These are phyloP conservation scores for Ceraceosorus guamensis DNA, from an alignment of 1,284 basidiomycete species.

Conservation along the genomic window DNA sequence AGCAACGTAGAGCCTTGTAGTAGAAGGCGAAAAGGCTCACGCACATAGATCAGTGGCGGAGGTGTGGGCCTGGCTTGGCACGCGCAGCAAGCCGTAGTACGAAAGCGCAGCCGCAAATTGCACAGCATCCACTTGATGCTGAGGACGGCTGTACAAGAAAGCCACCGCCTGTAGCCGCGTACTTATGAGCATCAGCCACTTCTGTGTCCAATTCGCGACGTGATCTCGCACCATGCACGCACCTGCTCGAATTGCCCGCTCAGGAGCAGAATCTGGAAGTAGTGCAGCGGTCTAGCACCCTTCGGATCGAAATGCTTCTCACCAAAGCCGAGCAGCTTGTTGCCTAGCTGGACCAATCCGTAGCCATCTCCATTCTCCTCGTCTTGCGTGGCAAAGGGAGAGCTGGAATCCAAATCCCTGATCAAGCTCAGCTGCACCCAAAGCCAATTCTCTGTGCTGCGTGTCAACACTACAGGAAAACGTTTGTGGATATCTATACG, in stretches of 20 bases:
- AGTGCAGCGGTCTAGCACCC: slow-evolving; percentile 60
- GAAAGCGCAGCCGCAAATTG: slow-evolving; percentile 85
- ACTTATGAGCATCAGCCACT: neutral
- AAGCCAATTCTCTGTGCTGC: slow-evolving; percentile 93
- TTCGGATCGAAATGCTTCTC: slow-evolving; percentile 83
- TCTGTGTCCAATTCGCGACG: too few species aligned
- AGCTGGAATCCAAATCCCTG: slow-evolving; percentile 48
- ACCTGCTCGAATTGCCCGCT: slow-evolving; percentile 84
- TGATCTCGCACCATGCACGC: too few species aligned
- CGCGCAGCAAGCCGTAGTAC: slow-evolving; percentile 85
- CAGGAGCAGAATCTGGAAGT: slow-evolving; percentile 83
- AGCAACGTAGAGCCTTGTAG: too few species aligned
- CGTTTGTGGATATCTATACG: slow-evolving; percentile 77
- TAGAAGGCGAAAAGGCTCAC: too few species aligned
- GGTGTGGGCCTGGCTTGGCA: slow-evolving; percentile 68
- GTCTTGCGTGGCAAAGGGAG: too few species aligned
- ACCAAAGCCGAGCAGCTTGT: slow-evolving; percentile 67
- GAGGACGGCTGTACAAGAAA: slow-evolving; percentile 77
- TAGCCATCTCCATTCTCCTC: slow-evolving; percentile 52
- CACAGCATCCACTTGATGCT: slow-evolving; percentile 86
- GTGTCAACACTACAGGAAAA: slow-evolving; percentile 74
- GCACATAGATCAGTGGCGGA: slow-evolving; percentile 56
- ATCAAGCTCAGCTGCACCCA: slow-evolving; percentile 88
- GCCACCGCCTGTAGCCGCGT: slow-evolving; percentile 67
- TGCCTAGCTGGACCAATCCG: slow-evolving; percentile 70